A percentile compares a stretch with the other conserved stretches of the same genome.
These are phyloP conservation scores for Infundibulicybe gibba DNA, from an alignment of 768 basidiomycete genomes.

Conservation along the genomic window DNA sequence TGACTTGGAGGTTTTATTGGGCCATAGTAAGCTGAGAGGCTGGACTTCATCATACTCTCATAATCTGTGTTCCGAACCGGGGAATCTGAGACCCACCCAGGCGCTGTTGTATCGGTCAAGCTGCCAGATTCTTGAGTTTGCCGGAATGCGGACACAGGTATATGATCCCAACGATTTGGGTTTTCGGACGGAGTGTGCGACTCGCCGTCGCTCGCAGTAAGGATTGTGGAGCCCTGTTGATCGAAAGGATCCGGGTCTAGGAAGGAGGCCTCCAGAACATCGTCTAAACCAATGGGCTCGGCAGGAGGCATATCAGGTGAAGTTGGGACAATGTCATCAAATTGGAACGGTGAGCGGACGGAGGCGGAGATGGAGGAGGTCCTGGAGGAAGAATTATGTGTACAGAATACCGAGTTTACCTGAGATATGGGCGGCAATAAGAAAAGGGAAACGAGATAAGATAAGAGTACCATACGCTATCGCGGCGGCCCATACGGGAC, in stretches of 20 bases:
- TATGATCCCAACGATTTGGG: conserved; percentile 68
- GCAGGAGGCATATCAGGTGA: conserved; percentile 35
- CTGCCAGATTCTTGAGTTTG: conserved; percentile 44
- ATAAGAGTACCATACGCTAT: conserved; percentile 26
- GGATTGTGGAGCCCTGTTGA: conserved; percentile 8
- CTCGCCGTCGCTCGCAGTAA: conserved; percentile 25
- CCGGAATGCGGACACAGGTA: conserved; percentile 72
- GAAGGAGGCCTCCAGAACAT: conserved; percentile 74
- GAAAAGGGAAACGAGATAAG: conserved; percentile 1
- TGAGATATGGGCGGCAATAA: conserved; percentile 7
- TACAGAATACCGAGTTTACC: conserved; percentile 33
- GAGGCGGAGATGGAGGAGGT: conserved; percentile 19
- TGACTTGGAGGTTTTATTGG: conserved; percentile 21
- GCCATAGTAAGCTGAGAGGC: conserved; percentile 58
- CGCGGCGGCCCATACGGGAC: conserved; percentile 26
- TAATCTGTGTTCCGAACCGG: conserved; percentile 34
- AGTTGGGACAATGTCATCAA: conserved; percentile 7
- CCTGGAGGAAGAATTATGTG: conserved; percentile 26
- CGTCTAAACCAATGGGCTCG: conserved; percentile 63
- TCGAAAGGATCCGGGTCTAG: conserved; percentile 54
- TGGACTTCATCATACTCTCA: conserved; percentile 49
- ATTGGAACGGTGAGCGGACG: conserved; percentile 16
- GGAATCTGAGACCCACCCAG: conserved; percentile 33
- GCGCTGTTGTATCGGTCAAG: conserved; percentile 10
- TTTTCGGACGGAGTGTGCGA: conserved; percentile 40